These are phyloP conservation scores for Claviceps fusiformis DNA, from an alignment of 2,329 filamentous ascomycete genomes.

Conservation along the genomic window DNA sequence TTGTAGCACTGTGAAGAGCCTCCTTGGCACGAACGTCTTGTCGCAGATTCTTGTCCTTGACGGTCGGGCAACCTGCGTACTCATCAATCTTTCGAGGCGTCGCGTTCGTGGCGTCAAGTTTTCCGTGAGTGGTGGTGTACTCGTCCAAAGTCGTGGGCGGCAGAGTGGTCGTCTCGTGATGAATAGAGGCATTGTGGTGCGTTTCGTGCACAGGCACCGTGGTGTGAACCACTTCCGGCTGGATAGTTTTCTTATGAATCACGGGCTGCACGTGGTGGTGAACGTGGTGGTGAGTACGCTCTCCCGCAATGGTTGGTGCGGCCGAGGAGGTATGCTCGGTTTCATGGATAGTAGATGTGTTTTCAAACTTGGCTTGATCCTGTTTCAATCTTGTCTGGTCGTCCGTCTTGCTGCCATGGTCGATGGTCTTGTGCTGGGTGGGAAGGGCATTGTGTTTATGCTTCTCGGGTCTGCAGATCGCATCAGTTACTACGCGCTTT, in stretches of 20 bases:
- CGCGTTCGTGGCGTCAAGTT: constrained; percentile 34
- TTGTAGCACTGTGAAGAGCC: not conserved
- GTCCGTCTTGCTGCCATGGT: constrained; percentile 42
- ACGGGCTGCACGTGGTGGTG: constrained; percentile 60
- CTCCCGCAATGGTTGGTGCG: constrained; percentile 15
- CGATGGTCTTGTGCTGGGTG: constrained; percentile 46
- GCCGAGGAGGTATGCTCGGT: constrained; percentile 15
- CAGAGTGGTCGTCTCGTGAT: constrained; percentile 51
- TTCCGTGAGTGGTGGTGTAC: constrained; percentile 36
- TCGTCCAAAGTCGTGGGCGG: constrained; percentile 52
- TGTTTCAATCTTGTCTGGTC: constrained; percentile 32
- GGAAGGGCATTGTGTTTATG: constrained; percentile 45
- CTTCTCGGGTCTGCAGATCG: constrained; percentile 37
- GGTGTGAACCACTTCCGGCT: constrained; percentile 56
- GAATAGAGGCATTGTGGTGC: constrained; percentile 52
- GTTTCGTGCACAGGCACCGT: constrained; percentile 60
- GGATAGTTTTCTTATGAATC: constrained; percentile 54
- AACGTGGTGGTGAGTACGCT: constrained; percentile 31
- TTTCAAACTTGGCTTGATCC: constrained; percentile 29
- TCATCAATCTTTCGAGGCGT: constrained; percentile 37
- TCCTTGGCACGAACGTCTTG: not conserved
- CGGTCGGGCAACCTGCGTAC: constrained; percentile 47
- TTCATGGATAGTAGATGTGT: constrained; percentile 15
- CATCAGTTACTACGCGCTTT: no score
- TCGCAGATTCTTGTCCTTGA: constrained; percentile 3